These are phyloP conservation scores for Podospora didyma DNA, from an alignment of 495 filamentous ascomycete genomes.

Conservation along the genomic window DNA sequence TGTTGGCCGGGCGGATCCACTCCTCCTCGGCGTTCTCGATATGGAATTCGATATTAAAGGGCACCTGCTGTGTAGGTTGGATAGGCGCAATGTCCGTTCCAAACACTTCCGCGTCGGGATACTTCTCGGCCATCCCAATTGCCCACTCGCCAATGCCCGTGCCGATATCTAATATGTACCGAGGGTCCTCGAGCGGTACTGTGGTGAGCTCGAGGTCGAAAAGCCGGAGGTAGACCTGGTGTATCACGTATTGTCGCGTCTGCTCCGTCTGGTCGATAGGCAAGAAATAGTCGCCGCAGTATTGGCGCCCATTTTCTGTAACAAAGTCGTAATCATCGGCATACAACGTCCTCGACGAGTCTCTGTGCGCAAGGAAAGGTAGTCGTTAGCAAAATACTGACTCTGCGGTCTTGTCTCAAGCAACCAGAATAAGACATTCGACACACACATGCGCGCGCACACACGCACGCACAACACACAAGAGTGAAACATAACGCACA, in stretches of 20 bases:
- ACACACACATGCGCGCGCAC: not conserved
- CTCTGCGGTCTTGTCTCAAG: not conserved
- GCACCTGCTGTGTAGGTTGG: conserved; percentile 47
- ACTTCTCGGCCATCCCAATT: conserved; percentile 63
- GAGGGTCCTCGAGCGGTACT: conserved; percentile 49
- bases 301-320: conserved; percentile 62
- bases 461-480: no score
- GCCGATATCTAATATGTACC: conserved; percentile 64
- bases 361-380: conserved; percentile 19
- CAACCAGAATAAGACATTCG: not conserved
- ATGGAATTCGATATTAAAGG: conserved; percentile 67
- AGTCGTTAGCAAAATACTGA: not conserved
- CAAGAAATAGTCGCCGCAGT: conserved; percentile 68
- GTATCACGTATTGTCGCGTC: conserved; percentile 62
- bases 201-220: conserved; percentile 58
- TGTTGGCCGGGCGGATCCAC: conserved; percentile 50
- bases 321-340: conserved; percentile 52
- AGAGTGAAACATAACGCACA: conserved; percentile 28
- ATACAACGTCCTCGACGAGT: conserved; percentile 57
- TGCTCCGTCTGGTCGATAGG: conserved; percentile 74
- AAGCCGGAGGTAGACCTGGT: conserved; percentile 60
- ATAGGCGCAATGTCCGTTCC: conserved; percentile 66
- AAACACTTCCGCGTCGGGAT: conserved; percentile 59
- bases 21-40: conserved; percentile 63
- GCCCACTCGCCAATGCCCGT: conserved; percentile 72